Base-by-base conservation (phyloP, 164 flowering plant species). In the Tetracentron sinense region DNA sequence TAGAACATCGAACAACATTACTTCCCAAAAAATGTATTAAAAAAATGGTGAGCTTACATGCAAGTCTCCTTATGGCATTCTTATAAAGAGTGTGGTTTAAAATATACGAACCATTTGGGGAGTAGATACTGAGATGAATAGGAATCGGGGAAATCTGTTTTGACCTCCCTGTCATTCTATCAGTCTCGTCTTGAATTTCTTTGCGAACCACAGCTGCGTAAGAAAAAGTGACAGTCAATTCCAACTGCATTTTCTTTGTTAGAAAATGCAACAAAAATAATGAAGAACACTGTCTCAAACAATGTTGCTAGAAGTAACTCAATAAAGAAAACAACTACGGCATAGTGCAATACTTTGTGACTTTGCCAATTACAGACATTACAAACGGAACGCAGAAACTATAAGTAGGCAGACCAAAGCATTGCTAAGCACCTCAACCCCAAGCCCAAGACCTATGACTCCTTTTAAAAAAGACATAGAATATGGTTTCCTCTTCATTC, bases 71-170 rank as follows among this genome's bases (percentile, higher is more conserved):
- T 8, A 10, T 8, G 44, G 44, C 8, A 38, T 1, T 38, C 44
- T 8, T 38, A 8, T 38, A 8, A 3, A 8, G 14, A 53, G n/a
- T 22, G 15, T 27, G 16, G 33, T 14, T 3, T 6, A 10, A 6
- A 46, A 6, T 2, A 15, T 28, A 30, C 49, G 22, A 48, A 79
- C 83, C 83, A 68, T 79, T 54, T 61, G 77, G 75, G 51, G 76
- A 68, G 56, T 76, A 74, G 56, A 79, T 79, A 59, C 80, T 77
- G 12, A 79, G 78, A 46, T 79, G 83, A 42, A 77, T 77, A n/a
- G 80, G 80, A 64, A 77, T 52, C 21, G 77, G 75, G 27, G 80
- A 77, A 29, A 77, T 77, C 66, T 69, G 74, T 30, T 67, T 77
- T 5, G 74, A 30, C 49, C 58, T 77, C 63, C 80, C 80, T 0